Evolutionary conservation across 495 filamentous ascomycete species (phyloP).

Genomic region (Cercophora sp.): DNA sequence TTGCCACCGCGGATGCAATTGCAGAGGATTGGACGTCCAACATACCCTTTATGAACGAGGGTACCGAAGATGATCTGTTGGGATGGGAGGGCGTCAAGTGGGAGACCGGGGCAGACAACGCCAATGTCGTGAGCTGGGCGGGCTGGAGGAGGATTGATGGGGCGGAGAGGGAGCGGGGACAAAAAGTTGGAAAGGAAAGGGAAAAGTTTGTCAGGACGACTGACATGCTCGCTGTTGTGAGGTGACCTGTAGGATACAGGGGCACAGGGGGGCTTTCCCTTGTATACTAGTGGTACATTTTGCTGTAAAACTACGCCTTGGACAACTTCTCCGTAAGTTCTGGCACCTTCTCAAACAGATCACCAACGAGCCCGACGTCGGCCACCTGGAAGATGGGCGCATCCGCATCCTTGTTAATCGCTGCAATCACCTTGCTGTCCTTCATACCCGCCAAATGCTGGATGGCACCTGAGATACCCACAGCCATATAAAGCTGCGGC

Average conservation of each 20-base stretch:
- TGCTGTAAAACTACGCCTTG: constrained; percentile 40
- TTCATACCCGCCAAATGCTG: constrained; percentile 99
- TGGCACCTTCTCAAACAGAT: constrained; percentile 91
- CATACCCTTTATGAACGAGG: constrained; percentile 45
- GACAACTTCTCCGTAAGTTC: constrained; percentile 95
- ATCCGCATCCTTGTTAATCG: constrained; percentile 96
- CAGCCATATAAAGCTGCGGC: constrained; percentile 90
- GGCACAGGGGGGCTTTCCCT: too few species aligned
- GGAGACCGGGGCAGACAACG: constrained; percentile 24
- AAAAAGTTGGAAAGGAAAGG: constrained; percentile 65
- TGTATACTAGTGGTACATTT: constrained; percentile 10
- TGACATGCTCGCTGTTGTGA: constrained; percentile 74
- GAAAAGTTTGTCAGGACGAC: constrained; percentile 75
- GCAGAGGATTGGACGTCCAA: constrained; percentile 61
- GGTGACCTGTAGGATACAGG: constrained; percentile 31
- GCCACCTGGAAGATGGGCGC: constrained; percentile 98
- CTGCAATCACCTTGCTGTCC: constrained; percentile 98
- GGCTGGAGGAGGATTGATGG: constrained; percentile 86
- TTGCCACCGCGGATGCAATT: constrained; percentile 80
- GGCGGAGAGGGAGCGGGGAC: constrained; percentile 66
- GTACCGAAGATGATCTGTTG: constrained; percentile 31
- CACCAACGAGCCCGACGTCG: constrained; percentile 90
- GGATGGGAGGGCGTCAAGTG: constrained; percentile 75
- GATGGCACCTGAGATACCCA: constrained; percentile 94
- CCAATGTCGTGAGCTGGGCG: constrained; percentile 64